Conservation (phyloP, 306 rosid species). For the Carpinus viminea region DNA sequence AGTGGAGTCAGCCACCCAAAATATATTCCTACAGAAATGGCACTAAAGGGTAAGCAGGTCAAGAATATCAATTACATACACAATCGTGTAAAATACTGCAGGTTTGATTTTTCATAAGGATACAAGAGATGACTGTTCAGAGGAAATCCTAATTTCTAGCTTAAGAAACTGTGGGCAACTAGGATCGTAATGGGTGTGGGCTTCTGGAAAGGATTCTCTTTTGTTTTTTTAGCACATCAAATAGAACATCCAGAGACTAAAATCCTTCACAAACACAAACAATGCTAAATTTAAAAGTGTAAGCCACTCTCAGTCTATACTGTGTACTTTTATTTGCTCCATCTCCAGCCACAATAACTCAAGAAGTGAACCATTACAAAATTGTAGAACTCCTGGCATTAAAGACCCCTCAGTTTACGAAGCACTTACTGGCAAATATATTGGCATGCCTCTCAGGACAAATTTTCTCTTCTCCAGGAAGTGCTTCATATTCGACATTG, state of each 20-base stretch:
- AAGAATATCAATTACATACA: slow-evolving; percentile 1
- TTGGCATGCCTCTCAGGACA: slow-evolving; percentile 67
- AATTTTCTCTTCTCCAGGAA: slow-evolving; percentile 65
- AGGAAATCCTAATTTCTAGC: background rate
- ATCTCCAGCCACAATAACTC: background rate
- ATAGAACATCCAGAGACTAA: background rate
- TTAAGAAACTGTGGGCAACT: background rate
- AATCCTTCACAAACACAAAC: background rate
- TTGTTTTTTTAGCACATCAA: background rate
- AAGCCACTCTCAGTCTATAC: background rate
- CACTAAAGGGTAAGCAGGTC: slow-evolving; percentile 20
- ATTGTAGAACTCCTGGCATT: background rate
- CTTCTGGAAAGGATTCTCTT: background rate
- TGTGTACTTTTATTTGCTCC: background rate
- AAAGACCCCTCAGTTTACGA: slow-evolving; percentile 3
- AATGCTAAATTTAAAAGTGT: background rate
- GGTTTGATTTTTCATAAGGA: background rate
- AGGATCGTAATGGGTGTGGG: background rate
- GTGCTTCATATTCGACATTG: slow-evolving; percentile 63
- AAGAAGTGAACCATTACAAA: background rate
- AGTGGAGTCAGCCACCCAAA: slow-evolving; percentile 91
- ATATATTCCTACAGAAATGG: slow-evolving; percentile 53
- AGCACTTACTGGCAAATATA: slow-evolving; percentile 66
- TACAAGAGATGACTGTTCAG: too few species aligned
- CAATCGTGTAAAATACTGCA: background rate